phyloP scores from a whole-genome alignment of 2,329 filamentous ascomycete species.

The Pseudogymnoascus sp. region DNA sequence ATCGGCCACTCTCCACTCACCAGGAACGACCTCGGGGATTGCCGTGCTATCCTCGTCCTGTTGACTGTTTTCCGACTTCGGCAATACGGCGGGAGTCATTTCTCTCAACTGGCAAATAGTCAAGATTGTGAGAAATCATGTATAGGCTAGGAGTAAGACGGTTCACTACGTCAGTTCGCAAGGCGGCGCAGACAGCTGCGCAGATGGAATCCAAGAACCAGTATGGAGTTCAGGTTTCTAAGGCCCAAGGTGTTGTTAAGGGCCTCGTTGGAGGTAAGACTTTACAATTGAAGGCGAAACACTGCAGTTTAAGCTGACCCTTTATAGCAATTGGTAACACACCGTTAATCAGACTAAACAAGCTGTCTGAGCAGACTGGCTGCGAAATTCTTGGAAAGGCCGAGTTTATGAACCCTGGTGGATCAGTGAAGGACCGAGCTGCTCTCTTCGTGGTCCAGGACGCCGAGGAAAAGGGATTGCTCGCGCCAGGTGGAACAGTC shows the following conservation, averaged over 20 bases:
- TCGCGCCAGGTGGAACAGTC: constrained; percentile 82
- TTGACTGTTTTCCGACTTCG: constrained; percentile 1
- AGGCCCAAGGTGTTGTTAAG: constrained; percentile 58
- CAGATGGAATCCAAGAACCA: constrained; percentile 42
- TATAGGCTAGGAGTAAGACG: constrained; percentile 37
- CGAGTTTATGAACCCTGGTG: constrained; percentile 97
- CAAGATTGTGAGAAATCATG: constrained; percentile 5
- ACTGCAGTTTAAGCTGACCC: constrained; percentile 8
- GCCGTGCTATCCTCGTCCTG: not conserved
- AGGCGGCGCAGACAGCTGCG: constrained; percentile 38
- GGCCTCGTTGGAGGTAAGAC: constrained; percentile 58
- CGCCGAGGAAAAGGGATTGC: constrained; percentile 78
- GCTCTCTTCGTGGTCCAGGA: constrained; percentile 90
- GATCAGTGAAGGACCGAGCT: constrained; percentile 91
- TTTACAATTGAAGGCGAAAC: not conserved
- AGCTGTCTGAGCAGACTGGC: constrained; percentile 80
- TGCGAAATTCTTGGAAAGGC: constrained; percentile 95
- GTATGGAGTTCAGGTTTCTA: constrained; percentile 56
- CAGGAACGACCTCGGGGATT: constrained; percentile 1
- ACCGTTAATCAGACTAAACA: constrained; percentile 82
- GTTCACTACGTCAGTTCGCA: constrained; percentile 47
- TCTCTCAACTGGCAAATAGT: not conserved
- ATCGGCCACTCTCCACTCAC: not conserved
- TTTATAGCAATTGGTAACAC: constrained; percentile 87
- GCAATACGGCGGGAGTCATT: not conserved